Conservation (phyloP, 179 eudicot genomes). For the Beta corolliflora region DNA sequence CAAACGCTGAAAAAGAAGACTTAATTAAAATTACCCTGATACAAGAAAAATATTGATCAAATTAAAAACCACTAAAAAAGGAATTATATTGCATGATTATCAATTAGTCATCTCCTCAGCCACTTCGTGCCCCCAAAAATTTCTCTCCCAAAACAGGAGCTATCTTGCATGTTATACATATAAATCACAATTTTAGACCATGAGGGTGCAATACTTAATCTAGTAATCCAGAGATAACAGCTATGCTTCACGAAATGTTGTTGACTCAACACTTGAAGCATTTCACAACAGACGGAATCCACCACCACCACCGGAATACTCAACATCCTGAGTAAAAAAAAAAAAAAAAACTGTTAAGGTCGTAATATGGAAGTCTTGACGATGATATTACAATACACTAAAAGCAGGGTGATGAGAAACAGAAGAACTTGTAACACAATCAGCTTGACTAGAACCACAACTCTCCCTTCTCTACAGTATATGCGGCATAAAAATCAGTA, state of each 20-base stretch:
- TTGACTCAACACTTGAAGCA: not conserved
- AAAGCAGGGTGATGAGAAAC: not conserved
- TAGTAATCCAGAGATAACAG: constrained; percentile 7
- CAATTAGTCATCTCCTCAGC: not conserved
- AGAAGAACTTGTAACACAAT: not conserved
- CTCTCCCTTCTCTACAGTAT: not conserved
- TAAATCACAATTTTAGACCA: not conserved
- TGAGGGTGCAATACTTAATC: not conserved
- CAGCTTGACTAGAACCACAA: not conserved
- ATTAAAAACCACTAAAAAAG: not conserved
- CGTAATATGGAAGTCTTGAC: not conserved
- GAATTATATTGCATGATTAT: not conserved
- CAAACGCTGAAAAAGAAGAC: not conserved
- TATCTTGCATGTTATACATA: not conserved
- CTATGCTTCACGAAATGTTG: constrained; percentile 2
- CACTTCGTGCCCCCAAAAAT: not conserved
- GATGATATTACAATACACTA: not conserved
- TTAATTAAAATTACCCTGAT: not conserved
- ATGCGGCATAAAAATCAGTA: not conserved
- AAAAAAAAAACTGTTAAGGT: not conserved
- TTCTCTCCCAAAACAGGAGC: not conserved
- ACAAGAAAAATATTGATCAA: constrained; percentile 1
- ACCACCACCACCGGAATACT: constrained; percentile 20
- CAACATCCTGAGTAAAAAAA: constrained; percentile 18
- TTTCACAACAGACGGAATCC: constrained; percentile 10